These are phyloP conservation scores for Carex littledalei DNA, from an alignment of 176 grass and related monocot genomes.

Conservation along the genomic window DNA sequence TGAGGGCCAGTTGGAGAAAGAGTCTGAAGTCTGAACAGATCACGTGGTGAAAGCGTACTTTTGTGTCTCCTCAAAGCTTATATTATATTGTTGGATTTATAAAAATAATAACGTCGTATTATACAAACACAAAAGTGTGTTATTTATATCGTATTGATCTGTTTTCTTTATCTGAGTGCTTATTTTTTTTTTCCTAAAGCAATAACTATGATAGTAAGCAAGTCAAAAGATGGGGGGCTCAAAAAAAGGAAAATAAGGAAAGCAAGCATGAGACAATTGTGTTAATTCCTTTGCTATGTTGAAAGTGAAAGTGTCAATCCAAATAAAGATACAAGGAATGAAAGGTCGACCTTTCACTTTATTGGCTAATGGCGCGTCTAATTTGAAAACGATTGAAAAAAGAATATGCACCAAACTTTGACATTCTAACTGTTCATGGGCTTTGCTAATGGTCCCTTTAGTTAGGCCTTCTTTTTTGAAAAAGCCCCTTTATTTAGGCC, in stretches of 20 bases:
- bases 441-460: not conserved
- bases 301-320: not conserved
- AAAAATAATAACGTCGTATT: too few relatives aligned
- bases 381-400: not conserved
- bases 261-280: too few relatives aligned
- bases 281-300: not conserved
- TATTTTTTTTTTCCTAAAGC: not conserved
- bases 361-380: not conserved
- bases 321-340: not conserved
- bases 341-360: not conserved
- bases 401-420: not conserved
- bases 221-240: conserved; percentile 6
- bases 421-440: not conserved
- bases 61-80: not conserved
- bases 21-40: not conserved
- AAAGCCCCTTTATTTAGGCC: not conserved
- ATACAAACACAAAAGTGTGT: too few relatives aligned
- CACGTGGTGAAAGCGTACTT: not conserved
- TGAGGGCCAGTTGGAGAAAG: not conserved
- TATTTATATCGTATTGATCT: too few relatives aligned
- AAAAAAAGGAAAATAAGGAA: not conserved
- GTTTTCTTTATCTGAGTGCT: not conserved
- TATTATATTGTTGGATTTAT: not conserved
- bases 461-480: not conserved
- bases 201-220: not conserved